phyloP scores from a whole-genome alignment of 768 basidiomycete genomes.

The Paxillus ammoniavirescens region DNA sequence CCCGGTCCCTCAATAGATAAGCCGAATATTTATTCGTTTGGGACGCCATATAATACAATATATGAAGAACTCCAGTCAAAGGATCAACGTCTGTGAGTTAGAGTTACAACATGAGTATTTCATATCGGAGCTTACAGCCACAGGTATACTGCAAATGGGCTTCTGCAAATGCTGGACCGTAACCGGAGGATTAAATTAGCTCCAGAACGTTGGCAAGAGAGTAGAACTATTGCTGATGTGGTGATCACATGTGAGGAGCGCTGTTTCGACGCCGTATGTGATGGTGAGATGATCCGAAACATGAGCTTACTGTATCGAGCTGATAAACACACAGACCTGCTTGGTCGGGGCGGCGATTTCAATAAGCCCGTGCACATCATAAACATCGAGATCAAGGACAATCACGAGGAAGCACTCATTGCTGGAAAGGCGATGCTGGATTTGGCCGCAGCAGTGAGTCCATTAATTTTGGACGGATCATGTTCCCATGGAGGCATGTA shows the following conservation, averaged over 20 bases:
- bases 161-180: constrained; percentile 94
- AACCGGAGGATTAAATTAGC: constrained; percentile 89
- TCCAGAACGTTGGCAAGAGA: constrained; percentile 97
- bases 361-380: constrained; percentile 95
- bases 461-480: neutral
- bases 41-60: constrained; percentile 94
- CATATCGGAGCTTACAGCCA: constrained; percentile 12
- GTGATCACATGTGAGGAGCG: constrained; percentile 99
- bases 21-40: constrained; percentile 95
- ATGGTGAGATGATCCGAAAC: constrained; percentile 58
- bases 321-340: constrained; percentile 57
- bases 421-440: constrained; percentile 96
- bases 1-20: constrained; percentile 97
- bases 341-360: constrained; percentile 84
- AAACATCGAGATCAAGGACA: constrained; percentile 98
- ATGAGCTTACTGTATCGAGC: constrained; percentile 9
- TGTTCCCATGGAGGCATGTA: constrained; percentile 31
- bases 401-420: constrained; percentile 96
- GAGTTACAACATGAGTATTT: neutral
- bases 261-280: constrained; percentile 97
- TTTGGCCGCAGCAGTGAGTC: constrained; percentile 80
- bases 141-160: constrained; percentile 88
- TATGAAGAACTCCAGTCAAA: constrained; percentile 86
- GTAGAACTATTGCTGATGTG: constrained; percentile 83
- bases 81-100: constrained; percentile 77